Conservation (phyloP, 768 basidiomycete genomes). For the Tricholoma terreum region DNA sequence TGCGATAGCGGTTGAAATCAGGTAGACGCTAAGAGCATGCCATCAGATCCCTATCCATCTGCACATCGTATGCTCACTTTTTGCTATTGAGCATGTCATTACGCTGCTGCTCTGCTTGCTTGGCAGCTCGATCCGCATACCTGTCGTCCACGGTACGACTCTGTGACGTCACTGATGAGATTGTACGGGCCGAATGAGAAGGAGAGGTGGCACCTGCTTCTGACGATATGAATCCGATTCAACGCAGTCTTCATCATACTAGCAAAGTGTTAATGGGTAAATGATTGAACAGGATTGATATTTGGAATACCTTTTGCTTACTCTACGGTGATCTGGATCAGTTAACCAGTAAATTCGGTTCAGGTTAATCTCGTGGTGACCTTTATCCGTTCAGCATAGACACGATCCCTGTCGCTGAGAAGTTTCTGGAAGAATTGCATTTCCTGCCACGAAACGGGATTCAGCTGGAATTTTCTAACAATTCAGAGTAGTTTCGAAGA, state of each 20-base stretch:
- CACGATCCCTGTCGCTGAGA: slow-evolving; percentile 64
- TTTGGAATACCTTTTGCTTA: slow-evolving; percentile 55
- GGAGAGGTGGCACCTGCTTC: slow-evolving; percentile 58
- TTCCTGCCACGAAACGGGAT: slow-evolving; percentile 43
- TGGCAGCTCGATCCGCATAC: slow-evolving; percentile 69
- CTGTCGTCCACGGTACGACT: slow-evolving; percentile 67
- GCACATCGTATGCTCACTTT: slow-evolving; percentile 46
- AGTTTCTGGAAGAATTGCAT: slow-evolving; percentile 68
- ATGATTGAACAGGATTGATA: not conserved
- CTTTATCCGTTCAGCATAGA: slow-evolving; percentile 67
- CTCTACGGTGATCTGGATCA: slow-evolving; percentile 32
- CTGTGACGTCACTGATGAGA: slow-evolving; percentile 31
- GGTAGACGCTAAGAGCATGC: slow-evolving; percentile 51
- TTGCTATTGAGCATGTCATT: slow-evolving; percentile 79
- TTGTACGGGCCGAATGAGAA: slow-evolving; percentile 5
- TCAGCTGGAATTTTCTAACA: slow-evolving; percentile 1
- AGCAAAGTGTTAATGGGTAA: slow-evolving; percentile 4
- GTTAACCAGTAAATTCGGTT: not conserved
- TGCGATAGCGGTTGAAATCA: slow-evolving; percentile 67
- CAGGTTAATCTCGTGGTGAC: slow-evolving; percentile 33
- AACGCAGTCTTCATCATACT: slow-evolving; percentile 80
- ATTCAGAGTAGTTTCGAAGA: not conserved
- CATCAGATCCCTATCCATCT: not conserved
- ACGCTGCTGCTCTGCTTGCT: slow-evolving; percentile 73
- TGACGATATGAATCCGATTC: slow-evolving; percentile 73